Conservation (phyloP, 202 grass and related monocot species). For the Carex arenaria region DNA sequence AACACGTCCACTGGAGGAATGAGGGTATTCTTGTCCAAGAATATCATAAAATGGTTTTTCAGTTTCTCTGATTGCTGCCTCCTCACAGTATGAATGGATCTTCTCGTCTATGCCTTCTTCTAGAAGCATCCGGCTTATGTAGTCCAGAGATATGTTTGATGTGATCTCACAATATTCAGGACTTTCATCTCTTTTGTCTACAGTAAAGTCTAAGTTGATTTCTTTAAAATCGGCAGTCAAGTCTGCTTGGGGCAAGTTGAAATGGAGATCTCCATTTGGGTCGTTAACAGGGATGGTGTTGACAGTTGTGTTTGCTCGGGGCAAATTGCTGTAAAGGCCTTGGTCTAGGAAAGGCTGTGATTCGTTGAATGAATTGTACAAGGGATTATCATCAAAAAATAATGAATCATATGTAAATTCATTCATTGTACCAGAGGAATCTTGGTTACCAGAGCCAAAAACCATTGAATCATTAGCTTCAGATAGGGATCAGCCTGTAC, state of each 20-base stretch:
- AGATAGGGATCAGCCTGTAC: not conserved
- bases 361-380: not conserved
- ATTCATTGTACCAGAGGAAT: constrained; percentile 19
- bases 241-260: not conserved
- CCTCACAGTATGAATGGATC: constrained; percentile 27
- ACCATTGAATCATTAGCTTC: constrained; percentile 24
- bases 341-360: constrained; percentile 9
- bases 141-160: constrained; percentile 40
- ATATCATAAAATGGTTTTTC: constrained; percentile 67
- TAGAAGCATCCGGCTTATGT: constrained; percentile 50
- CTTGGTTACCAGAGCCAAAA: constrained; percentile 12
- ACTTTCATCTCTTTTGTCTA: constrained; percentile 9
- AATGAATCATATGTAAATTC: constrained; percentile 19
- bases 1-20: constrained; percentile 20
- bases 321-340: constrained; percentile 9
- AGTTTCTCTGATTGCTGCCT: constrained; percentile 37
- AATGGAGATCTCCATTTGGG: constrained; percentile 20
- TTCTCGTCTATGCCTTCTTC: constrained; percentile 52
- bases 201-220: not conserved
- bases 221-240: not conserved
- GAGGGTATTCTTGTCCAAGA: constrained; percentile 42
- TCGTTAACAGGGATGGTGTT: not conserved
- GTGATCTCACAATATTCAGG: constrained; percentile 30
- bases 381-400: constrained; percentile 16
- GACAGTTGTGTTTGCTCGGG: not conserved